These are phyloP conservation scores for Moniliophthora roreri DNA, from an alignment of 1,284 basidiomycete genomes.

Conservation along the genomic window DNA sequence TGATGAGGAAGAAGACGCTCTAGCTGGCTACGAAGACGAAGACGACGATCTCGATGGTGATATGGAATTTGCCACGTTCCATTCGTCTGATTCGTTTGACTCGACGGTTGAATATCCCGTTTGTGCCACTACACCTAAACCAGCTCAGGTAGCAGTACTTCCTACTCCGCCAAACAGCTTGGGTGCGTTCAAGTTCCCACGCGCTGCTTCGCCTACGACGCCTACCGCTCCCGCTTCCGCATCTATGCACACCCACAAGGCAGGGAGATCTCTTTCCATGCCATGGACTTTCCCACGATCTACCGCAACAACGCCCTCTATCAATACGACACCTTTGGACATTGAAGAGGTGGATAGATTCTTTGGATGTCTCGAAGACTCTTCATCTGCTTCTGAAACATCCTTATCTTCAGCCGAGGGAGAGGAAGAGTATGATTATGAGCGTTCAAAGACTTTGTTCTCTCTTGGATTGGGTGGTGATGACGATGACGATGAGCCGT, in stretches of 20 bases:
- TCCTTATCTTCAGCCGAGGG: slow-evolving; percentile 5
- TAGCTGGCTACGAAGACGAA: slow-evolving; percentile 69
- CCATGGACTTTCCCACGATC: slow-evolving; percentile 69
- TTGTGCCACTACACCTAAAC: slow-evolving; percentile 5
- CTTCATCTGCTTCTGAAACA: slow-evolving; percentile 13
- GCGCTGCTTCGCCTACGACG: slow-evolving; percentile 15
- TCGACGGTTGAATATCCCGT: slow-evolving; percentile 44
- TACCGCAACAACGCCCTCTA: neutral
- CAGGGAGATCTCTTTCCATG: slow-evolving; percentile 53
- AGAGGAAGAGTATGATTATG: slow-evolving; percentile 34
- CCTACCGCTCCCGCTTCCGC: slow-evolving; percentile 6
- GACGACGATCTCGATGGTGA: slow-evolving; percentile 47
- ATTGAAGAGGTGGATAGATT: slow-evolving; percentile 60
- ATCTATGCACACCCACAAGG: slow-evolving; percentile 23
- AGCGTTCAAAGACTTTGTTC: slow-evolving; percentile 54
- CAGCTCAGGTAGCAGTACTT: too few species aligned
- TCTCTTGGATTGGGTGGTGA: slow-evolving; percentile 28
- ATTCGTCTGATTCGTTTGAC: slow-evolving; percentile 53
- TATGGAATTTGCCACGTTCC: slow-evolving; percentile 40
- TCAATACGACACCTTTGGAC: slow-evolving; percentile 23
- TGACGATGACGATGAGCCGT: slow-evolving; percentile 35
- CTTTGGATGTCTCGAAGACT: slow-evolving; percentile 64
- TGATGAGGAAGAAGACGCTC: slow-evolving; percentile 54
- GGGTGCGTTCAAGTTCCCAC: slow-evolving; percentile 7
- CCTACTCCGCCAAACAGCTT: slow-evolving; percentile 2